Percentiles rank a stretch among this genome's conserved stretches.
phyloP scores from a whole-genome alignment of 1,284 basidiomycete genomes.

The Schizopora paradoxa region DNA sequence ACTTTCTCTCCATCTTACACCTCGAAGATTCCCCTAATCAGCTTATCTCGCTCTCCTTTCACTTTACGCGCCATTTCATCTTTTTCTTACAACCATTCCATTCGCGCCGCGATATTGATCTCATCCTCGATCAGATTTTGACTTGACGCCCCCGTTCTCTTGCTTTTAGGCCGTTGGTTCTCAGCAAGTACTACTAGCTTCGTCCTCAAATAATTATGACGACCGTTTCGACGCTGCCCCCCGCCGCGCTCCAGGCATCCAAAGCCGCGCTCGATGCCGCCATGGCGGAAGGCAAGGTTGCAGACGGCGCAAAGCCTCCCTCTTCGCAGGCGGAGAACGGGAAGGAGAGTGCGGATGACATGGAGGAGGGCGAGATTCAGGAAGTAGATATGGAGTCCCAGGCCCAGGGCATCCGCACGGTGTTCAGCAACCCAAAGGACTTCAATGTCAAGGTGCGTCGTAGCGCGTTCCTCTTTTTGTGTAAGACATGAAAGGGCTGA shows the following conservation, averaged over 20 bases:
- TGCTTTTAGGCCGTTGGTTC: slow-evolving; percentile 1
- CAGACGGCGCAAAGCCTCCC: slow-evolving; percentile 25
- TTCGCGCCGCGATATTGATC: no score
- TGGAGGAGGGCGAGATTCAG: slow-evolving; percentile 71
- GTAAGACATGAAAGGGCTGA: slow-evolving; percentile 1
- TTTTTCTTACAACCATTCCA: no score
- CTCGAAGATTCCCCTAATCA: no score
- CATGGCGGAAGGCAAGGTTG: slow-evolving; percentile 48
- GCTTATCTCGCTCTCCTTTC: no score
- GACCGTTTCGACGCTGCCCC: slow-evolving; percentile 40
- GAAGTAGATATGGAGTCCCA: slow-evolving; percentile 77
- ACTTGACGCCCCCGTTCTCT: background rate
- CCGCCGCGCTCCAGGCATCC: slow-evolving; percentile 62
- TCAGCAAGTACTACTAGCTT: background rate
- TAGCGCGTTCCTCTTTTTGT: slow-evolving; percentile 1
- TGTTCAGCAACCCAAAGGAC: slow-evolving; percentile 82
- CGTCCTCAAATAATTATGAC: no score
- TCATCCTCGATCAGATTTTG: slow-evolving; percentile 1
- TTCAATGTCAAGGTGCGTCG: slow-evolving; percentile 85
- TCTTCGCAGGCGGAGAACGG: slow-evolving; percentile 12
- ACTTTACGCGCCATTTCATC: no score
- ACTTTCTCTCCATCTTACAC: background rate
- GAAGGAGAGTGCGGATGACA: slow-evolving; percentile 16
- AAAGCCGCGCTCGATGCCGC: slow-evolving; percentile 69
- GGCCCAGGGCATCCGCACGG: slow-evolving; percentile 81